Evolutionary conservation across 1,139 yeast species (phyloP), one percentile per base, ranked within the genome.

Genomic region (Hyphopichia pseudoburtonii): DNA sequence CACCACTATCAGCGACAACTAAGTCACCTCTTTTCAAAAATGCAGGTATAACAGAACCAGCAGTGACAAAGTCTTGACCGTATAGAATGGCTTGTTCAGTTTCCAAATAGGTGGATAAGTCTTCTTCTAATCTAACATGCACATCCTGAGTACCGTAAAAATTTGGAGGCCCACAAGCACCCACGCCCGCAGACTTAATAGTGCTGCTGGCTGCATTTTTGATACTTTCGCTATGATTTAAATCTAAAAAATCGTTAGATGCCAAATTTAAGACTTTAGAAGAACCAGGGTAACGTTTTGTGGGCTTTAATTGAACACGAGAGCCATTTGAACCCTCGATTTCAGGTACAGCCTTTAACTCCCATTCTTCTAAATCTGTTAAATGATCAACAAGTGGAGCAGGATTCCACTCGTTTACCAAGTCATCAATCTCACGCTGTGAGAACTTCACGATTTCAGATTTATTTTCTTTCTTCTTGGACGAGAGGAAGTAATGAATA

Each of bases 111-210:
- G 66, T 60, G 7, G 96, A 81, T 46, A 92, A 66, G 47, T 81
- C 84, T 50, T 81, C 81, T 59, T 90, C 96, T 45, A 88, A 73
- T 50, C 84, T 73, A 41, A 82, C 83, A 55, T 92, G 98, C 26
- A 83, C 89, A 57, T 89, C 97, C 62, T 89, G 97, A 46, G 92
- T 86, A 43, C 98, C 99, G 61, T 90, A 92, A 52, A 92, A 92
- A 42, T 95, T 95, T 30, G 97, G 96, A 3, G 99, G 97, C 21
- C 97, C 97, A 70, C 99, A 92, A 1, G 97, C 94, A 45, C 99
- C 98, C 35, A 92, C 97, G 54, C 99, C 99, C 40, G 86, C 80
- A 39, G 72, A 70, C 33, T 71, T 69, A 43, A 92, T 81, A 22
- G 80, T 74, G 21, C 66, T 58, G 40, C 76, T 71, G 4, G 92